Evolutionary conservation across 257 asterid genomes (phyloP), one percentile per base, ranked within the genome.

Genomic region (Lithospermum erythrorhizon): DNA sequence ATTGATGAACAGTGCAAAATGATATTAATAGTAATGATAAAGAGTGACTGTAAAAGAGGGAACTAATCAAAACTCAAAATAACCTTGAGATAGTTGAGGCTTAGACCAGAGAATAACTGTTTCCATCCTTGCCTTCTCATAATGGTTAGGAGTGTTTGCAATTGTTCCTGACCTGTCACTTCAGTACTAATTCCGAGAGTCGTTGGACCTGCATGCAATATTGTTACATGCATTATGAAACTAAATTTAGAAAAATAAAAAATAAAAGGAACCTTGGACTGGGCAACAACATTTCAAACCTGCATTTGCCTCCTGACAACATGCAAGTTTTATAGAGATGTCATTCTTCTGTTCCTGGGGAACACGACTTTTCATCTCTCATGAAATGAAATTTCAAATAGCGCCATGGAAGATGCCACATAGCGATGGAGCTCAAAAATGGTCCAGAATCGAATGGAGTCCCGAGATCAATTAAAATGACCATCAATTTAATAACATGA

Each of bases 231-330:
- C n/a, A 13, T 18, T 15, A 53, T 29, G 51, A 23, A 15, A 51
- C 3, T 20, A 10, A 61, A 29, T 21, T 56, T 0, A n/a, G 60
- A 57, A 8, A n/a, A n/a, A n/a, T n/a, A n/a, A n/a, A 61, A 47
- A 21, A 6, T 17, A 2, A 68, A 27, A 24, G 19, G 2, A 27
- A 27, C 24, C 17, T 41, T 9, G 49, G 49, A 41, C 49, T 41
- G 15, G 4, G 49, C 16, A 41, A 41, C 3, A 41, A 41, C 17
- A 41, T 13, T 41, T 18, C 5, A 10, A 11, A 90, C 97, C 96
- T 90, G 98, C 98, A 90, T 90, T 82, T 87, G 95, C 41, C 98
- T 70, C 74, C 98, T 79, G 27, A 83, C 95, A 10, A 90, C 98
- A 90, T 19, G 81, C 90, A 57, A 90, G 96, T 71, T 87, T 90